Percentiles rank a stretch among this genome's conserved stretches.
These are phyloP conservation scores for Neostapfia colusana DNA, from an alignment of 176 grass and related monocot genomes.

Conservation along the genomic window DNA sequence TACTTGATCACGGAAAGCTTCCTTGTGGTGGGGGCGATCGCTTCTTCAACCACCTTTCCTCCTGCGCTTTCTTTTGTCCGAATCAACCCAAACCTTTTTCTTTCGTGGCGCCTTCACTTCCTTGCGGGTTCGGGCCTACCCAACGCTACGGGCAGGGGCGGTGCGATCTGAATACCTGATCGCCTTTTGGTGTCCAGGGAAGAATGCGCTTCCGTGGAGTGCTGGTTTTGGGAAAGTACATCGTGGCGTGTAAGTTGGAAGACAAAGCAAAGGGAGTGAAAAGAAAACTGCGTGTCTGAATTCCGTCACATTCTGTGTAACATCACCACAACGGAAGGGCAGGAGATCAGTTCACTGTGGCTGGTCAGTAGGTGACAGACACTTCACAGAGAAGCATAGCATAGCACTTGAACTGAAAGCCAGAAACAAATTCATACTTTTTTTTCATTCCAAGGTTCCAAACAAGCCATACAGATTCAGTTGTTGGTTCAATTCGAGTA, in stretches of 20 bases:
- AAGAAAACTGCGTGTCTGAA: not conserved
- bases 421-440: not conserved
- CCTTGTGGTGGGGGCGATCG: slow-evolving; percentile 5
- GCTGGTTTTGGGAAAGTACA: not conserved
- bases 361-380: not conserved
- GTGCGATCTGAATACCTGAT: slow-evolving; percentile 3
- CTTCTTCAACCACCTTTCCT: slow-evolving; percentile 10
- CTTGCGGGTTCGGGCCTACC: not conserved
- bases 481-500: not conserved
- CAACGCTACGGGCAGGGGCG: not conserved
- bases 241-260: not conserved
- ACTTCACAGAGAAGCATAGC: not conserved
- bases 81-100: not conserved
- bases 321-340: not conserved
- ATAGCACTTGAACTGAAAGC: not conserved
- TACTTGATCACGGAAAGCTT: not conserved
- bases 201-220: not conserved
- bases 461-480: not conserved
- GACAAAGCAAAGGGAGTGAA: not conserved
- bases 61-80: slow-evolving; percentile 23
- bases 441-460: not conserved
- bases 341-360: not conserved
- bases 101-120: slow-evolving; percentile 8
- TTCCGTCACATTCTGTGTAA: not conserved
- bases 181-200: not conserved